These are phyloP conservation scores for Penicillium hesseltinei DNA, from an alignment of 2,329 filamentous ascomycete genomes.

Conservation along the genomic window DNA sequence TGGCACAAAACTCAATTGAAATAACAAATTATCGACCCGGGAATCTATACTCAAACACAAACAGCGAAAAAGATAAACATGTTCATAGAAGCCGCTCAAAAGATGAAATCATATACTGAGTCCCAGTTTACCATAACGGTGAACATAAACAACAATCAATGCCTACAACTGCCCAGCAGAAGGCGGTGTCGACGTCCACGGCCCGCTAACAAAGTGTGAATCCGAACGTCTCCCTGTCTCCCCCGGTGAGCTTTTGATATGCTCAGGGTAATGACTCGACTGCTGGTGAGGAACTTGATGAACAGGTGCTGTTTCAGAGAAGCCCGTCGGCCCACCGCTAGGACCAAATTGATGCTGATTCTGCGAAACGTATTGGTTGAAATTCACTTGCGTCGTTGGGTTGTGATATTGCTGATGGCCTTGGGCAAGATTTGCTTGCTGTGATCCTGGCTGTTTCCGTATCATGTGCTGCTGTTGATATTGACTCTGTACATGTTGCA, in stretches of 20 bases:
- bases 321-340: background rate
- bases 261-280: background rate
- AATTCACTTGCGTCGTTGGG: slow-evolving; percentile 5
- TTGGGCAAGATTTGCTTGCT: background rate
- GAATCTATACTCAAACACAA: slow-evolving; percentile 4
- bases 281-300: slow-evolving; percentile 4
- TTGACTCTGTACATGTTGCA: slow-evolving; percentile 7
- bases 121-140: background rate
- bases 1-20: background rate
- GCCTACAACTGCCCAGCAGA: slow-evolving; percentile 3
- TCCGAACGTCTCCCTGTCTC: slow-evolving; percentile 16
- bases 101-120: background rate
- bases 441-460: slow-evolving; percentile 5
- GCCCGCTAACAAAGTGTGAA: slow-evolving; percentile 33
- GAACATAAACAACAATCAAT: background rate
- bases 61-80: background rate
- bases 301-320: background rate
- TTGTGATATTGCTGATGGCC: slow-evolving; percentile 14
- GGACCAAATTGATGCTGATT: slow-evolving; percentile 7
- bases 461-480: slow-evolving; percentile 16
- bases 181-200: slow-evolving; percentile 24
- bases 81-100: background rate
- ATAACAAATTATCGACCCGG: background rate
- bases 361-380: slow-evolving; percentile 14
- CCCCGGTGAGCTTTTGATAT: background rate